Base-by-base conservation (phyloP, 140 eudicot species). In the Erigeron philadelphicus region DNA sequence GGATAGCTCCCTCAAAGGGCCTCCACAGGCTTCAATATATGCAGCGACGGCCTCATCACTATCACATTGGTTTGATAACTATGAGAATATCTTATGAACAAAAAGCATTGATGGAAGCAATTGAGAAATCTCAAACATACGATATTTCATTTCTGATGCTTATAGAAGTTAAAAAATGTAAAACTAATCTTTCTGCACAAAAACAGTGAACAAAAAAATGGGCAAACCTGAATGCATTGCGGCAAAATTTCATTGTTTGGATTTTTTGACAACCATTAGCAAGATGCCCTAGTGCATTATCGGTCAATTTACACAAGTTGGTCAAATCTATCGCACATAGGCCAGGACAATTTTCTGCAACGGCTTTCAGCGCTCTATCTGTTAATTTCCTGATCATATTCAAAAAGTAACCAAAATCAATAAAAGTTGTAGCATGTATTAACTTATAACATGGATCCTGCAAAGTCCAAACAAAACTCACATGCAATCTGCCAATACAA, bases 41-140 rank as follows among this genome's bases (percentile, higher is more conserved):
- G 98, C 98, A 52, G 96, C 96, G 62, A 93, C 68, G 78, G 98
- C 98, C 72, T 83, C 96, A 70, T 93, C 98, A 80, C 98, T 93
- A 81, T 44, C 77, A 71, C 35, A 57, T 72, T 17, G 64, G 58
- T 46, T 1, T 74, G 1, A 46, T 9, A 43, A 67, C 11, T 57
- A 64, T 67, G 40, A 47, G 44, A 41, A 11, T 46, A 58, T 59
- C 62, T 55, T 25, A 38, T 43, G 9, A 66, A 55, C 66, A 64
- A 43, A 31, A 41, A 18, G 43, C 31, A 73, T 73, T 35, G 8
- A 52, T 53, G 53, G 0, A 58, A 42, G 7, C 62, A 15, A 64
- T 16, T 0, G 23, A 8, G 8, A 13, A 21, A 59, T 5, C 57
- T 31, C 38, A 31, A 31, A 0, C 38, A 31, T 31, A 31, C 3